Evolutionary conservation across 768 basidiomycete species (phyloP), one percentile per base, ranked within the genome.

Genomic region (Mycena kentingensis): DNA sequence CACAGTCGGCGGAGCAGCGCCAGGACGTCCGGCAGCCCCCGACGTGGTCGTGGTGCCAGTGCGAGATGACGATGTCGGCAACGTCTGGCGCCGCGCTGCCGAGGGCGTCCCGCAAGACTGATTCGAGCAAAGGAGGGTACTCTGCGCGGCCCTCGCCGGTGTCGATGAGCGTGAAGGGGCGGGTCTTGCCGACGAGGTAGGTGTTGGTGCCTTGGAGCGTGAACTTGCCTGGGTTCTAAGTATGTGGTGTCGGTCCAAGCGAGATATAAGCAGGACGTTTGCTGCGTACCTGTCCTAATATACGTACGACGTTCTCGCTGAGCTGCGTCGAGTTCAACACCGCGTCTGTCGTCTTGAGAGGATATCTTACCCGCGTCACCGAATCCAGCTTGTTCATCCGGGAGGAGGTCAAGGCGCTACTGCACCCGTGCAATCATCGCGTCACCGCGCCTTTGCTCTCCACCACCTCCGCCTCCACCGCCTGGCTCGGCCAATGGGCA

Each of bases 181-280:
- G 81, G 25, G 72, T 71, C 45, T 72, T 69, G 21, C 92, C 92
- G 38, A 95, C 61, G 55, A 96, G 74, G 64, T 96, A 96, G 1
- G 93, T 94, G 64, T 96, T 93, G 3, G 93, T 96, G 19, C 93
- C 90, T 90, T 94, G 91, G 0, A 96, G 74, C 0, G 92, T 93
- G 65, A 90, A 93, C 61, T 88, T 85, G 3, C 92, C 88, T 6
- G 92, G 91, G 63, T 95, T 95, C 88, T 93, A 60, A 22, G 39
- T 8, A 21, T 39, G 44, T 39, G 24, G 47, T 18, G 27, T 29
- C 35, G 36, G 29, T 34, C 32, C 47, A 49, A 25, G 12, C 11
- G 46, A 38, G 10, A n/a, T 27, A 4, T n/a, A 18, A 51, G 43
- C 16, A 51, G 39, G 35, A 63, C 72, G 39, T 7, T 46, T 49